Percentiles rank a stretch among this genome's conserved stretches.
These are phyloP conservation scores for Serendipita sp. DNA, from an alignment of 768 basidiomycete species.

Conservation along the genomic window DNA sequence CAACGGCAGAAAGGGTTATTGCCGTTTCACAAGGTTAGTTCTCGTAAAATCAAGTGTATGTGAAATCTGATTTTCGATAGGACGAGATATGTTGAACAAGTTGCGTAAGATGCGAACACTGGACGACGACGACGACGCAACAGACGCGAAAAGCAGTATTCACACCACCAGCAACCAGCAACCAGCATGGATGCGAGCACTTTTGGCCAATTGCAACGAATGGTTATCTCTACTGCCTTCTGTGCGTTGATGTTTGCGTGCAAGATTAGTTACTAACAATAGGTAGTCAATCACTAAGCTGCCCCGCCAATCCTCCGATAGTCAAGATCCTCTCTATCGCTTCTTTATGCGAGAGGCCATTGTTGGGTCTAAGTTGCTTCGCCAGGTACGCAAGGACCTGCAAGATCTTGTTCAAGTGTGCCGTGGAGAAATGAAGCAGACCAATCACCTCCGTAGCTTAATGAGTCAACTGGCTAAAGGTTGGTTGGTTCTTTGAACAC, in stretches of 20 bases:
- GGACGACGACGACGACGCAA: slow-evolving; percentile 69
- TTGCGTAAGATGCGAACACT: slow-evolving; percentile 86
- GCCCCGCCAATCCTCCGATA: slow-evolving; percentile 47
- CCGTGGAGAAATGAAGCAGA: slow-evolving; percentile 79
- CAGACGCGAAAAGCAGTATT: slow-evolving; percentile 40
- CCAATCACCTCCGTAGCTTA: slow-evolving; percentile 82
- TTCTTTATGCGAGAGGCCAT: slow-evolving; percentile 77
- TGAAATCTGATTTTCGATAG: slow-evolving; percentile 23
- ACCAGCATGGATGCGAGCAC: slow-evolving; percentile 87
- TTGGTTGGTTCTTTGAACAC: slow-evolving; percentile 17
- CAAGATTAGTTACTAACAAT: not conserved
- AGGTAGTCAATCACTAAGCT: slow-evolving; percentile 46
- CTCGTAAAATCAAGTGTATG: not conserved
- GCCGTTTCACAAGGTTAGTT: slow-evolving; percentile 71
- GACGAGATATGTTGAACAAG: slow-evolving; percentile 66
- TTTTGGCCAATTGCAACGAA: slow-evolving; percentile 66
- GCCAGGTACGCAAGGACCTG: slow-evolving; percentile 65
- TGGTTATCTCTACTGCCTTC: slow-evolving; percentile 66
- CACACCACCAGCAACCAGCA: slow-evolving; percentile 32
- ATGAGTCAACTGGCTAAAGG: slow-evolving; percentile 87
- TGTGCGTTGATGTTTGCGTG: slow-evolving; percentile 26
- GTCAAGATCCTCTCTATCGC: slow-evolving; percentile 72
- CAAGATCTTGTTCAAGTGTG: slow-evolving; percentile 69
- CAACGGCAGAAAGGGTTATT: slow-evolving; percentile 82
- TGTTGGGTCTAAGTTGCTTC: slow-evolving; percentile 65